A percentile compares a stretch with the other conserved stretches of the same genome.
Conservation (phyloP, 192 early-diverging fungal species). For the Rhizoclosmatium globosum region DNA sequence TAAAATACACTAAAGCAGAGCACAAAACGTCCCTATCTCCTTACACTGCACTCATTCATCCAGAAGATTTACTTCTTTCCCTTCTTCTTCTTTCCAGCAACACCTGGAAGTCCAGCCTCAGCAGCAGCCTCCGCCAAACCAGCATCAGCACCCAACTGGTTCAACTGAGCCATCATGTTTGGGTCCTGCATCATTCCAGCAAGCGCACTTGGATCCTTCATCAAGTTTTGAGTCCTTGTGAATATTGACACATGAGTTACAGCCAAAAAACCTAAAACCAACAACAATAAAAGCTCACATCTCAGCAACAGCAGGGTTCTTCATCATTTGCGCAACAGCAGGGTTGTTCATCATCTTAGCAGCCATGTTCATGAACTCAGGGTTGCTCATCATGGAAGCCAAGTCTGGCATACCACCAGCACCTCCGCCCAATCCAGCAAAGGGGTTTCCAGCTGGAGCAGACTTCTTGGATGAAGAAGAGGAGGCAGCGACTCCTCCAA, state of each 20-base stretch:
- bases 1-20: too few relatives aligned
- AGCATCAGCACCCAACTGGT: neutral
- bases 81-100: constrained; percentile 17
- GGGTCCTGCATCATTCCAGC: constrained; percentile 79
- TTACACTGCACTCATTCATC: neutral
- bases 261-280: neutral
- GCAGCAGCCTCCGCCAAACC: neutral
- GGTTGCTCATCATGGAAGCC: constrained; percentile 88
- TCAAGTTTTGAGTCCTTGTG: constrained; percentile 79
- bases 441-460: constrained; percentile 50
- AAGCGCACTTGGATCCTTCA: constrained; percentile 69
- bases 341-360: neutral
- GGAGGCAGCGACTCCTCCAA: constrained; percentile 30
- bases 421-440: constrained; percentile 65
- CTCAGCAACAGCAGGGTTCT: constrained; percentile 80
- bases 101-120: neutral
- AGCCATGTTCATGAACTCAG: constrained; percentile 94
- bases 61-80: constrained; percentile 14
- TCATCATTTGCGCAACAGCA: constrained; percentile 56
- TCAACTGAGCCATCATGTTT: constrained; percentile 41
- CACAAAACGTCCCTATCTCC: too few relatives aligned
- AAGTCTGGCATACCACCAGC: constrained; percentile 72
- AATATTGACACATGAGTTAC: neutral
- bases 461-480: constrained; percentile 14
- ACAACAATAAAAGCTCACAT: constrained; percentile 48